Conservation (phyloP, 345 rosid genomes). For the Triadica sebifera region DNA sequence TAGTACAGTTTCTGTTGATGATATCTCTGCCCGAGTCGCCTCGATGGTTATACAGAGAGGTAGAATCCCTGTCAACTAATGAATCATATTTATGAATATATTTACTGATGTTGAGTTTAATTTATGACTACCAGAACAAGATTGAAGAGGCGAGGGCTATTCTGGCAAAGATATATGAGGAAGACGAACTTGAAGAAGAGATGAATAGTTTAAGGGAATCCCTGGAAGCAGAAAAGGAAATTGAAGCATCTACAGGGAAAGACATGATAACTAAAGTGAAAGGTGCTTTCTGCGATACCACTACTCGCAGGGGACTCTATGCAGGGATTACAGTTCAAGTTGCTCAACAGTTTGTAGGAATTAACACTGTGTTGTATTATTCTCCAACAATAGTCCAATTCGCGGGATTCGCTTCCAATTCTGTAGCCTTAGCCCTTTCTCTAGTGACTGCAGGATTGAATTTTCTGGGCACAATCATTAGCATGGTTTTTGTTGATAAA, state of each 20-base stretch:
- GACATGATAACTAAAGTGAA: slow-evolving; percentile 47
- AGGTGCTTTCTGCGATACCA: slow-evolving; percentile 49
- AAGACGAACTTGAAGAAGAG: slow-evolving; percentile 61
- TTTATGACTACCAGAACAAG: slow-evolving; percentile 11
- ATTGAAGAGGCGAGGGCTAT: slow-evolving; percentile 57
- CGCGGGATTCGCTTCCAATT: slow-evolving; percentile 81
- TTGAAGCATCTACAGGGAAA: slow-evolving; percentile 47
- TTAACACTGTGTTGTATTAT: slow-evolving; percentile 90
- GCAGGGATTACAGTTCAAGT: slow-evolving; percentile 87
- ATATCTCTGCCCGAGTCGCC: slow-evolving; percentile 80
- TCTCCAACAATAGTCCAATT: slow-evolving; percentile 86
- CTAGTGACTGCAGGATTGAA: slow-evolving; percentile 81
- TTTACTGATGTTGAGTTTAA: too few species aligned
- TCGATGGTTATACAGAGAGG: slow-evolving; percentile 71
- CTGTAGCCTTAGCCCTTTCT: slow-evolving; percentile 76
- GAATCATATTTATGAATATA: too few species aligned
- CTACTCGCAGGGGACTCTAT: slow-evolving; percentile 67
- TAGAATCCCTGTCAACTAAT: not conserved
- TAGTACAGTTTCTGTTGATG: slow-evolving; percentile 67
- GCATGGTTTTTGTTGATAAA: slow-evolving; percentile 72
- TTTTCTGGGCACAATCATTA: slow-evolving; percentile 67
- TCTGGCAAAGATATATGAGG: slow-evolving; percentile 59
- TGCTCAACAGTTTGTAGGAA: slow-evolving; percentile 86
- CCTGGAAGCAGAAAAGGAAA: slow-evolving; percentile 54
- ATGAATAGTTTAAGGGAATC: slow-evolving; percentile 47